Base-by-base conservation (phyloP, 2,329 filamentous ascomycete species). In the Sarocladium oryzae region DNA sequence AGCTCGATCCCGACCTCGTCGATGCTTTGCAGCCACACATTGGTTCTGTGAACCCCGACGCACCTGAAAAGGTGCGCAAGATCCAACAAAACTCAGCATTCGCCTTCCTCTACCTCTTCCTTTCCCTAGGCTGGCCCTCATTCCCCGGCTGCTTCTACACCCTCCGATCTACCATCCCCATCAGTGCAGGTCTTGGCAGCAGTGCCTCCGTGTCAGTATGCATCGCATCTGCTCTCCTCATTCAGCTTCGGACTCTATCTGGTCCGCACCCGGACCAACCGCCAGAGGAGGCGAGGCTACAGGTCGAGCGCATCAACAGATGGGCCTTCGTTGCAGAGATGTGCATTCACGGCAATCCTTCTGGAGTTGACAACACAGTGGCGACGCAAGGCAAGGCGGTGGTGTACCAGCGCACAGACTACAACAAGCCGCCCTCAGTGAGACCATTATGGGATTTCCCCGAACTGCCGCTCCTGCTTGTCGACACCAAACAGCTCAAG, bases 311-410 rank as follows among this genome's bases (percentile, higher is more conserved):
- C 56, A 96, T 99, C 70, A 99, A 99, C 68, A 81, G 88, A 55
- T 99, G 95, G 93, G 91, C 93, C 0, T 97, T 96, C 67, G 93
- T 99, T 1, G 87, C 87, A 21, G 93, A 99, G 67, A 87, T 97
- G 82, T 93, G 90, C 69, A 96, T 97, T 56, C 93, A 99, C 64
- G 93, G 92, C 33, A 97, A 95, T 63, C 93, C 93, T 1, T 96
- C 89, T 0, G 93, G 93, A 0, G 89, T 99, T 38, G 93, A 99
- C 70, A 99, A 99, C 68, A 99, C 93, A 2, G 92, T 99, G 24
- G 80, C 92, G 11, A 88, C 91, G 11, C 88, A 95, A 61, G 93
- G 93, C 52, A 96, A 96, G 70, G 93, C 91, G 0, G 90, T 99
- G 1, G 75, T 97, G 2, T 99, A 95, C 71, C 86, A 92, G 61